Percentiles rank a stretch among this genome's conserved stretches.
Evolutionary conservation across 495 filamentous ascomycete genomes (phyloP).

Genomic region (Clohesyomyces aquaticus): DNA sequence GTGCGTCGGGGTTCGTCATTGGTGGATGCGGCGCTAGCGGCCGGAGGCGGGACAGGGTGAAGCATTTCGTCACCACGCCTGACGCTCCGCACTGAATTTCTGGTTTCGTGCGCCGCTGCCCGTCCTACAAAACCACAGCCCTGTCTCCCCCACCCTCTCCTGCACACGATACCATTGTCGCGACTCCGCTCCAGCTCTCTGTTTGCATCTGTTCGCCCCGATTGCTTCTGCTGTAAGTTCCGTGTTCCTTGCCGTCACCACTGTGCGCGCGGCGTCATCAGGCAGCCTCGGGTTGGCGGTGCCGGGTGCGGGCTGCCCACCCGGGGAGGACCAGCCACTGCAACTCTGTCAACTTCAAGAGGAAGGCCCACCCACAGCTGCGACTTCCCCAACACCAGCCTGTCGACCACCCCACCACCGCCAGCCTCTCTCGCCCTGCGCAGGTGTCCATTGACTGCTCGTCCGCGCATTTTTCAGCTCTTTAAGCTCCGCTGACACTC

Average conservation of each 20-base stretch:
- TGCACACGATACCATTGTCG: background rate
- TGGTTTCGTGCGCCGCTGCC: constrained; percentile 21
- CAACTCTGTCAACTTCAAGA: background rate
- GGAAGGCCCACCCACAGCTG: constrained; percentile 15
- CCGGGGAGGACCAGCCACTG: constrained; percentile 6
- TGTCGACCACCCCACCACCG: background rate
- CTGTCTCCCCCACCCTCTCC: background rate
- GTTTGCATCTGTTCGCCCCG: background rate
- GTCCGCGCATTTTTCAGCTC: constrained; percentile 4
- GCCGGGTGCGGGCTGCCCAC: constrained; percentile 31
- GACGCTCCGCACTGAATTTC: constrained; percentile 24
- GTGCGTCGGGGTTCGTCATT: constrained; percentile 11
- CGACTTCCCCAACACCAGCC: background rate
- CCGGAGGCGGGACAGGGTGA: constrained; percentile 9
- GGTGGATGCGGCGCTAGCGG: constrained; percentile 20
- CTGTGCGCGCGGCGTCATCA: constrained; percentile 20
- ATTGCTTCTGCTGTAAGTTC: constrained; percentile 16
- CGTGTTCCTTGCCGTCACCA: background rate
- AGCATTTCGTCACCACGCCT: constrained; percentile 43
- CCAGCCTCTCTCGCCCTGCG: background rate
- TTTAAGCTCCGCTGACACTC: constrained; percentile 17
- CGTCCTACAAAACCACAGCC: constrained; percentile 19
- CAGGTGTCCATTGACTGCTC: constrained; percentile 18
- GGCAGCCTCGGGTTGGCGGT: constrained; percentile 30
- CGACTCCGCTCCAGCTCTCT: background rate